Percentiles rank a stretch among this genome's conserved stretches.
These are phyloP conservation scores for Taiozyma sp. DNA, from an alignment of 1,139 yeast species.

Conservation along the genomic window DNA sequence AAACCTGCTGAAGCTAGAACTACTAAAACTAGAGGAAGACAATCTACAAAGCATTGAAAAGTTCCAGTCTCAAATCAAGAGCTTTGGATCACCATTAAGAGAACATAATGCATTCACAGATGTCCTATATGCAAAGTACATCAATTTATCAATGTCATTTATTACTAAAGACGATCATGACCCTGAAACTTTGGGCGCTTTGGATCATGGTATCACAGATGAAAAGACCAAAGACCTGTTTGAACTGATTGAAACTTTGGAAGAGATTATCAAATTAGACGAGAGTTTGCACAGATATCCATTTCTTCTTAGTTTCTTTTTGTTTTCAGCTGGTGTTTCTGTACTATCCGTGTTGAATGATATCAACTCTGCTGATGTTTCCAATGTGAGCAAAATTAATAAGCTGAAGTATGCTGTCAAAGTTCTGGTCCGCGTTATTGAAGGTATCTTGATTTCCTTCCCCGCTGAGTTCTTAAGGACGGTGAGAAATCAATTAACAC, in stretches of 20 bases:
- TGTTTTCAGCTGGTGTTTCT: slow-evolving; percentile 22
- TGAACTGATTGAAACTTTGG: slow-evolving; percentile 17
- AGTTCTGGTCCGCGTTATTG: slow-evolving; percentile 21
- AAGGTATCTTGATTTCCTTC: slow-evolving; percentile 18
- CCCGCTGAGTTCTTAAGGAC: slow-evolving; percentile 23
- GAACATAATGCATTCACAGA: slow-evolving; percentile 7
- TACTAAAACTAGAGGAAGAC: slow-evolving; percentile 1
- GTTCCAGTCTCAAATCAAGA: slow-evolving; percentile 2
- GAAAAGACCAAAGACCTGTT: slow-evolving; percentile 10
- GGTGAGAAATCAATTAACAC: slow-evolving; percentile 20
- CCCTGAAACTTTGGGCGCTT: slow-evolving; percentile 9
- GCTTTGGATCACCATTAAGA: slow-evolving; percentile 1
- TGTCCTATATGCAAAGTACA: slow-evolving; percentile 18
- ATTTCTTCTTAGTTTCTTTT: slow-evolving; percentile 18
- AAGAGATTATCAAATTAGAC: slow-evolving; percentile 18
- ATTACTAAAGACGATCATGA: slow-evolving; percentile 3
- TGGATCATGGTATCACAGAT: slow-evolving; percentile 12
- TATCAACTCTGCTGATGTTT: slow-evolving; percentile 14
- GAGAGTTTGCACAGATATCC: slow-evolving; percentile 21
- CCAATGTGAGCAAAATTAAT: slow-evolving; percentile 16
- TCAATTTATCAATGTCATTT: slow-evolving; percentile 5
- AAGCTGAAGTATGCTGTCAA: slow-evolving; percentile 22
- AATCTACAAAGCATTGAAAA: slow-evolving; percentile 5
- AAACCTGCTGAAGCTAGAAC: background rate
- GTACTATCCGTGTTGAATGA: slow-evolving; percentile 20